Evolutionary conservation across 345 rosid species (phyloP), one percentile per base, ranked within the genome.

Genomic region (Aquilaria malaccensis): DNA sequence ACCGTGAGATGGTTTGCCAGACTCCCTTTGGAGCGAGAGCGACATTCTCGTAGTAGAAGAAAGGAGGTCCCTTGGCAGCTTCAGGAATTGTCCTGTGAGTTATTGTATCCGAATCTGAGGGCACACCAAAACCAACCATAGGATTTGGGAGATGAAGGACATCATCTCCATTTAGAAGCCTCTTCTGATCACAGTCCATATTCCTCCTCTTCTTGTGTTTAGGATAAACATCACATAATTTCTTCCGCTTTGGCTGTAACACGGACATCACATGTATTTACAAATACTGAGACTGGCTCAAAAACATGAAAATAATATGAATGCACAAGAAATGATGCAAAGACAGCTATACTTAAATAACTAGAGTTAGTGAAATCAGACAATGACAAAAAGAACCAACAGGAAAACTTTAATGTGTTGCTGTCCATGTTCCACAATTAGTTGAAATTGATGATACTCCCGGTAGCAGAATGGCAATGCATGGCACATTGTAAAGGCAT

Each of bases 21-120:
- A 86, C 97, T 1, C 98, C 98, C 67, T 77, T 87, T 2, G 98
- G 98, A 51, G 98, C 87, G 29, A 87, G 81, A 2, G 98, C 97
- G 2, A 93, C 98, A 13, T 93, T 93, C 72, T 93, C 98, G 4
- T 87, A 93, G 64, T 87, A 93, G 55, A 93, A 93, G 60, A 74
- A 93, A 0, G 97, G 97, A 22, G 89, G 96, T 7, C 87, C 92
- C 2, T 12, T 54, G 4, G 83, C 97, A 54, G 78, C 66, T 52
- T 71, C 83, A 2, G 98, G 88, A 53, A 93, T 82, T n/a, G 46
- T 57, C 64, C 98, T 71, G 13, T 67, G 58, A 50, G 69, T 66
- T 47, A 72, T 43, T 10, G 13, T 45, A 11, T 45, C 59, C 1
- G 80, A 59, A 31, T 93, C 81, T 1, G 58, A 63, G 9, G 98